Evolutionary conservation across 345 rosid species (phyloP), one percentile per base, ranked within the genome.

Genomic region (Eutrema yunnanense): DNA sequence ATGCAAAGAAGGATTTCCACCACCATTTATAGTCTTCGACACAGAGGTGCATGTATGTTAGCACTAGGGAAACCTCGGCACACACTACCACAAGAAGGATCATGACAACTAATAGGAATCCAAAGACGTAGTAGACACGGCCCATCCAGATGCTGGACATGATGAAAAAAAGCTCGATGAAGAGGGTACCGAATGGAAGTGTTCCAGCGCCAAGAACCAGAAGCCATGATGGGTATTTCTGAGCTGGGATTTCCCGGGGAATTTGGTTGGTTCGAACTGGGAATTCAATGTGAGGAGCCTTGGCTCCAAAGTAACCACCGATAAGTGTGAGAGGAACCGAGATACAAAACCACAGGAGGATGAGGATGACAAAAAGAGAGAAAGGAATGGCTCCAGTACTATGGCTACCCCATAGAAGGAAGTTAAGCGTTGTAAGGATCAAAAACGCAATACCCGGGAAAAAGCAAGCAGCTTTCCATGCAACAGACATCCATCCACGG

Each of bases 61-160:
- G 76, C 34, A 87, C 92, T 6, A 87, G 73, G 37, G 92, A 87
- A 6, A 87, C 92, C 73, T 87, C 92, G 0, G 92, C 92, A 50
- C 92, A 87, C 27, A 87, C 92, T 62, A 85, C 90, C 62, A 85
- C 87, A 1, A 87, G 83, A 72, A 87, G 92, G 71, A 87, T 64
- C 77, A 87, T 36, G 41, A 87, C 90, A 8, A 87, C 75, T 16
- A 87, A 60, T 29, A 87, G 84, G 72, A 87, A 87, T 9, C 92
- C 90, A 0, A 87, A 87, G 50, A 87, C 90, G 64, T 85, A 87
- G 82, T 87, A 87, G 22, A 85, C 86, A 14, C 92, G 86, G 34
- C 92, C 92, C 84, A 87, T 82, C 92, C 92, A 87, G 67, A 87
- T 85, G 49, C 92, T 85, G 43, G 92, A 85, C 86, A 87, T 82